Evolutionary conservation across 306 rosid species (phyloP), one percentile per base, ranked within the genome.

Genomic region (Carpinus fangiana): DNA sequence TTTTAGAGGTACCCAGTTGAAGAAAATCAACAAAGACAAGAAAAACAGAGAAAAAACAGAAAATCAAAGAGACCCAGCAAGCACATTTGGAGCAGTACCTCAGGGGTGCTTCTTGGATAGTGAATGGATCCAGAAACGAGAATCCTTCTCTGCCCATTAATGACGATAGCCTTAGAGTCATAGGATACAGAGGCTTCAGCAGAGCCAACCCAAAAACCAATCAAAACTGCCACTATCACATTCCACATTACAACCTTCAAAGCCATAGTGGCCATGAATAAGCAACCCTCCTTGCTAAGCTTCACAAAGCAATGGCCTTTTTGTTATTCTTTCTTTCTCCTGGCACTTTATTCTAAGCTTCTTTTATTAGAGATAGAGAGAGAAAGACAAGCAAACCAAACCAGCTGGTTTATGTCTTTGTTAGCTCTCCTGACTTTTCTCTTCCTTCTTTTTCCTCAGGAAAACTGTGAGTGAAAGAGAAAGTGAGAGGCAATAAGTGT

Each of bases 61-160:
- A 78, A 55, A 48, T 5, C 5, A 3, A 43, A 23, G 71, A 67
- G 31, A 65, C 77, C 77, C 79, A 75, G 62, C 79, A 86, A 82
- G 66, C 84, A 89, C 92, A 86, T 92, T 87, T 17, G 67, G 56
- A 79, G 62, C 70, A 75, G 34, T 88, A 95, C 99, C 99, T 95
- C 90, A 68, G 99, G 93, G 51, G 98, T 81, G 78, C 99, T 95
- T 89, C 99, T 95, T 54, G 99, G 98, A 76, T 95, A 95, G 86
- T 95, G 99, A 86, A 95, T 91, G 84, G 99, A 95, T 61, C 99
- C 99, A 85, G 99, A 95, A 73, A 95, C 87, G 9, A 95, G 91
- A 73, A 95, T 93, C 77, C 85, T 91, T 78, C 98, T 90, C 77
- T 89, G 94, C 75, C 99, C 99, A 89, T 93, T 95, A 66, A 95